Evolutionary conservation across 2,329 filamentous ascomycete species (phyloP), one percentile per base, ranked within the genome.

Genomic region (Aspergillus viridinutans): DNA sequence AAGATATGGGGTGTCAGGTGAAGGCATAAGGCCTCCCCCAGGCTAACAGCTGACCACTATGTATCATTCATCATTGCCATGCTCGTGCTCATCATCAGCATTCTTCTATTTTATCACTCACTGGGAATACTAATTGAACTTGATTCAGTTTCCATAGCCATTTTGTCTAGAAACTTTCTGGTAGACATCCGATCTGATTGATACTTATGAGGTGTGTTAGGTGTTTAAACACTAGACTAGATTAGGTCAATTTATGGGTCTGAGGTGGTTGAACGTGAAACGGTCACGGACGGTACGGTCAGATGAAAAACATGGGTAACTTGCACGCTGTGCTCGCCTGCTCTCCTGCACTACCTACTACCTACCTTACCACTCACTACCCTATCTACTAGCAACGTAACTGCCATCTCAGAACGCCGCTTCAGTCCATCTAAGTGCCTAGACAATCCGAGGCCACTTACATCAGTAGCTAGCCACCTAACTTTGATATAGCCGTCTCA

Each of bases 251-350:
- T 25, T 42, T 47, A 53, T 62, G 47, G 43, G 49, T 53, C 52
- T 55, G 57, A 53, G 47, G 49, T 48, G 53, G 54, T 53, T 49
- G 47, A 65, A 62, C 56, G 57, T 64, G 64, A 65, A 64, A 66
- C 63, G 59, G 63, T 64, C 61, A 60, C 58, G 60, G 49, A 51
- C 55, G 45, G 32, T 28, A 54, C 52, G 45, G 32, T 28, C 50
- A 47, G 43, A 43, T 42, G 20, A 43, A 55, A 55, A 43, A 47
- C 32, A 38, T 5, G 5, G 32, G 54, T 55, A 59, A 61, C 58
- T 61, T 67, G 63, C 67, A 67, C 61, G 60, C 60, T 61, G 59
- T 64, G 66, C 58, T 64, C 66, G 54, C 60, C 64, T 67, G 67
- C 65, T 66, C 60, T 65, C 64, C 64, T 67, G 61, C 63, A 67